Percentiles rank a stretch among this genome's conserved stretches.
Conservation (phyloP, 1,284 basidiomycete genomes). For the Trichosporon sp. region DNA sequence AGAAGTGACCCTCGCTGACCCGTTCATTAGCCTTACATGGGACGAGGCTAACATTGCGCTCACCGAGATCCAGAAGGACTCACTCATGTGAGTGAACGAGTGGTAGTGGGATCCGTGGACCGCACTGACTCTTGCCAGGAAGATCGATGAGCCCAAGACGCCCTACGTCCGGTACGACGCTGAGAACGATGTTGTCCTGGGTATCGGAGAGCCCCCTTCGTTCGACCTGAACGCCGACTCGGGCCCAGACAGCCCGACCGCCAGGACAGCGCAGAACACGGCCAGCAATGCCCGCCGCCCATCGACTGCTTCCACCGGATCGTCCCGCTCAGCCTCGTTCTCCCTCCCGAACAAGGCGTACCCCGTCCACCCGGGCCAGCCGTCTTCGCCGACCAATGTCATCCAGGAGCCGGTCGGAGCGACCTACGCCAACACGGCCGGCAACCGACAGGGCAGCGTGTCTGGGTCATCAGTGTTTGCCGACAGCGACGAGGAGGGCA, state of each 20-base stretch:
- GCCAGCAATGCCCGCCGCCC: slow-evolving; percentile 23
- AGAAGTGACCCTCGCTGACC: background rate
- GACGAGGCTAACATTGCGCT: slow-evolving; percentile 84
- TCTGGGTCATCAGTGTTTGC: slow-evolving; percentile 33
- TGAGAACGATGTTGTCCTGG: slow-evolving; percentile 66
- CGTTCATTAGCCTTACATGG: slow-evolving; percentile 72
- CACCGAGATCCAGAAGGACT: slow-evolving; percentile 86
- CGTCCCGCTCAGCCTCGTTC: slow-evolving; percentile 72
- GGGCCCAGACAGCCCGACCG: slow-evolving; percentile 6
- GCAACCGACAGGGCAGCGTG: slow-evolving; percentile 26
- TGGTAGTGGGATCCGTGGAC: background rate
- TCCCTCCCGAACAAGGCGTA: slow-evolving; percentile 49
- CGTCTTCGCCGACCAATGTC: slow-evolving; percentile 44
- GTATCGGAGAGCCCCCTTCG: slow-evolving; percentile 62
- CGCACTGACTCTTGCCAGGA: slow-evolving; percentile 45
- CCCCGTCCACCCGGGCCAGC: slow-evolving; percentile 37
- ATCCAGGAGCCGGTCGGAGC: slow-evolving; percentile 50
- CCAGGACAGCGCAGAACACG: slow-evolving; percentile 14
- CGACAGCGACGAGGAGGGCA: slow-evolving; percentile 69
- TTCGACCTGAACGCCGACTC: slow-evolving; percentile 33
- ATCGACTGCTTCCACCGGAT: slow-evolving; percentile 64
- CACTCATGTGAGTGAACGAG: slow-evolving; percentile 59
- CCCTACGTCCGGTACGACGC: slow-evolving; percentile 86
- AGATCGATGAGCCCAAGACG: slow-evolving; percentile 95
- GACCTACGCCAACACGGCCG: slow-evolving; percentile 41